These are phyloP conservation scores for Avena sativa DNA, from an alignment of 176 grass and related monocot species.

Conservation along the genomic window DNA sequence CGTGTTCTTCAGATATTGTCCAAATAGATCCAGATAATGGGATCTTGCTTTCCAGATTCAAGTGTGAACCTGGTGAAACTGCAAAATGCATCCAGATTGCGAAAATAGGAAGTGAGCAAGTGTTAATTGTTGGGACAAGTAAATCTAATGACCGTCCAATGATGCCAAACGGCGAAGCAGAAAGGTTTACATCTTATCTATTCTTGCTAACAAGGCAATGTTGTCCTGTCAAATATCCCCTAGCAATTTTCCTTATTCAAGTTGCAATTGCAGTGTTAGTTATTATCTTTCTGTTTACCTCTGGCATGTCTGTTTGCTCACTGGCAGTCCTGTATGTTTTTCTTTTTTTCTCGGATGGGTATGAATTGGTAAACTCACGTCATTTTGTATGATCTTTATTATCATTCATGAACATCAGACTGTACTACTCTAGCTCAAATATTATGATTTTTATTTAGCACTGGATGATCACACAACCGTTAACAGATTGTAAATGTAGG, in stretches of 20 bases:
- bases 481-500: conserved; percentile 1
- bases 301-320: conserved; percentile 13
- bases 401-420: not conserved
- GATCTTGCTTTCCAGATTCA: conserved; percentile 81
- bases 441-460: conserved; percentile 23
- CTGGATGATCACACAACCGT: not conserved
- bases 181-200: conserved; percentile 59
- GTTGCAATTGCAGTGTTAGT: conserved; percentile 1
- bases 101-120: conserved; percentile 81
- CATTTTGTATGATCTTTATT: not conserved
- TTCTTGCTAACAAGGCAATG: conserved; percentile 28
- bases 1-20: conserved; percentile 88
- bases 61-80: conserved; percentile 89
- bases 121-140: conserved; percentile 89
- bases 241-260: conserved; percentile 39
- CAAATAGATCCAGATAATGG: conserved; percentile 89
- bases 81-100: conserved; percentile 96
- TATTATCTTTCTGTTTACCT: conserved; percentile 28
- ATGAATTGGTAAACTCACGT: not conserved
- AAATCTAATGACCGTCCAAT: conserved; percentile 73
- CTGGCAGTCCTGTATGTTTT: not conserved
- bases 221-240: conserved; percentile 29
- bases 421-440: not conserved
- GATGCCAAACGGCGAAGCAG: conserved; percentile 96
- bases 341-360: not conserved